Base-by-base conservation (phyloP, 2,329 filamentous ascomycete genomes). In the Arthrobotrys iridis region DNA sequence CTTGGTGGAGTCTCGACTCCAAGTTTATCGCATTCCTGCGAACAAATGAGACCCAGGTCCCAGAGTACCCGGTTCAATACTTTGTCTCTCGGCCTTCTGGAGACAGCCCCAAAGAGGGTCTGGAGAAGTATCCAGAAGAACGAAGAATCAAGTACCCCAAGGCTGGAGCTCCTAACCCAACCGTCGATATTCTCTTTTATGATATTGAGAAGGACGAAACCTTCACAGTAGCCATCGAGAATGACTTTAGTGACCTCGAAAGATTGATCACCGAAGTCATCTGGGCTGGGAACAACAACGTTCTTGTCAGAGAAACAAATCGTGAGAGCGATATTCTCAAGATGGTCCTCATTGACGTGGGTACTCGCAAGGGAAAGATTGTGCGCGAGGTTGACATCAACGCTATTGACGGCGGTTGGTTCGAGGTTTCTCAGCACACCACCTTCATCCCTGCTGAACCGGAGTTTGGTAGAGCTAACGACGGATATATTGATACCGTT, bases 101-200 rank as follows among this genome's bases (percentile, higher is more conserved):
- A 24, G 86, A 88, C 52, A 77, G 85, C 52, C 89, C 93, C 2
- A 82, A 84, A 6, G 83, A 86, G 0, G 93, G 92, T 18, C 88
- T 96, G 78, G 93, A 97, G 81, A 89, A 88, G 60, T 99, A 99
- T 80, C 95, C 95, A 0, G 93, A 98, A 80, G 89, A 94, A 35
- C 88, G 90, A 77, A 85, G 93, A 79, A 96, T 99, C 87, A 99
- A 99, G 82, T 99, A 99, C 80, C 96, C 95, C 52, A 98, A 98
- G 82, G 91, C 95, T 18, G 96, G 95, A 2, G 90, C 93, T 1
- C 93, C 94, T 50, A 99, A 99, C 81, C 95, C 95, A 0, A 88
- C 92, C 11, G 94, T 99, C 2, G 89, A 93, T 75, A 83, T 99
- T 30, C 87, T 92, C 64, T 96, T 98, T 82, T 98, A 94, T 82